These are phyloP conservation scores for Gamsiella multidivaricata DNA, from an alignment of 192 early-diverging fungal genomes.

Conservation along the genomic window DNA sequence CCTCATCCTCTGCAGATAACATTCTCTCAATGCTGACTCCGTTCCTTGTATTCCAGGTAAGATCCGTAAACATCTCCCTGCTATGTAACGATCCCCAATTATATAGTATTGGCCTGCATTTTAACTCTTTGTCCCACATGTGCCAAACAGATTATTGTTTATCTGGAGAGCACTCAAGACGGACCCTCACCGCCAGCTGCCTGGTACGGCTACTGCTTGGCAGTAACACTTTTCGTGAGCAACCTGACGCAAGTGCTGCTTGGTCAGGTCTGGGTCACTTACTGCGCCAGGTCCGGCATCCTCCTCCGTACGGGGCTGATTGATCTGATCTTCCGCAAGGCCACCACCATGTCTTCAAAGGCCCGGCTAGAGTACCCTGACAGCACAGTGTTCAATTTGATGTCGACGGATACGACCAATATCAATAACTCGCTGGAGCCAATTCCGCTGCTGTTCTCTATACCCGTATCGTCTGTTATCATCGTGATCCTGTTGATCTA, in stretches of 20 bases:
- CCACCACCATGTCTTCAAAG: slow-evolving; percentile 33
- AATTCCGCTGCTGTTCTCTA: slow-evolving; percentile 58
- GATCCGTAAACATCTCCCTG: background rate
- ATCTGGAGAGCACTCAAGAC: slow-evolving; percentile 21
- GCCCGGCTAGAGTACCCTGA: slow-evolving; percentile 36
- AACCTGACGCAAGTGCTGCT: background rate
- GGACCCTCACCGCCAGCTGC: slow-evolving; percentile 7
- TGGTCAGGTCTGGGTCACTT: background rate
- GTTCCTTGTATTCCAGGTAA: slow-evolving; percentile 36
- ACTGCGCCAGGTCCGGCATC: background rate
- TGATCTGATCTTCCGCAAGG: slow-evolving; percentile 36
- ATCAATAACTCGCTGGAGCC: slow-evolving; percentile 18
- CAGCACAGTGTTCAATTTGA: slow-evolving; percentile 60
- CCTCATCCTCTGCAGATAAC: slow-evolving; percentile 10
- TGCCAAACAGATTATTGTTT: slow-evolving; percentile 24
- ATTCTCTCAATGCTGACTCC: slow-evolving; percentile 14
- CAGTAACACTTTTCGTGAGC: background rate
- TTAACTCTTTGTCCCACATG: background rate
- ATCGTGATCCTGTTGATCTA: slow-evolving; percentile 74
- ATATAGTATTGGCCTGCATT: too few relatives aligned
- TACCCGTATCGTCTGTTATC: slow-evolving; percentile 70
- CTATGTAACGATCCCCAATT: too few relatives aligned
- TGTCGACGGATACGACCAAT: slow-evolving; percentile 53
- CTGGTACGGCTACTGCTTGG: slow-evolving; percentile 35
- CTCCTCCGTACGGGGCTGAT: slow-evolving; percentile 12